Evolutionary conservation across 129 eudicot genomes (phyloP).

Genomic region (Artemisia tridentata): DNA sequence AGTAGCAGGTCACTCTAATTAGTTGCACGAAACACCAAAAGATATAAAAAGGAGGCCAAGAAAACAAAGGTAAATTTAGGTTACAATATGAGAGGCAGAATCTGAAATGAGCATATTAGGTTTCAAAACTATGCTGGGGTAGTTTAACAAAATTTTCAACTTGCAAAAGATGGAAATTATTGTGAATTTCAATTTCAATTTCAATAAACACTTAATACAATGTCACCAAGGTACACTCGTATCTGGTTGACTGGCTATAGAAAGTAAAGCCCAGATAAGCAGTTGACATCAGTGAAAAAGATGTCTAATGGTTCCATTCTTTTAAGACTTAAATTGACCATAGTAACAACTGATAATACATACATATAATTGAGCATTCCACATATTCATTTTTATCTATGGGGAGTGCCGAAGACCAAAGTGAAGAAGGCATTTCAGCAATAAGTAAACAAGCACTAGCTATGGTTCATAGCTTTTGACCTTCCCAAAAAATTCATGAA

Average conservation of each 20-base stretch:
- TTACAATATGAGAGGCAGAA: background rate
- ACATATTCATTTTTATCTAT: no score
- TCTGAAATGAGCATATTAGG: conserved; percentile 6
- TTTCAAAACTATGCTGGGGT: background rate
- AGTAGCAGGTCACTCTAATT: conserved; percentile 18
- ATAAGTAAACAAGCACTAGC: no score
- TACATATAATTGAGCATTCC: background rate
- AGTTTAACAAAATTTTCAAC: conserved; percentile 16
- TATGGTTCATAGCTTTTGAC: no score
- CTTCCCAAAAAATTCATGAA: no score
- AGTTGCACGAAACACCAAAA: conserved; percentile 14
- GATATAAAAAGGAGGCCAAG: conserved; percentile 12
- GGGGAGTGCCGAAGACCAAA: background rate
- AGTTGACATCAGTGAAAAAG: background rate
- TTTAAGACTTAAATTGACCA: background rate
- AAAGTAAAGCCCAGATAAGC: background rate
- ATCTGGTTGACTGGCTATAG: background rate
- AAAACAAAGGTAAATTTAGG: conserved; percentile 13
- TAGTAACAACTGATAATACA: conserved; percentile 2
- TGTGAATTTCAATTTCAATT: conserved; percentile 10
- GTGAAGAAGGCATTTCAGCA: no score
- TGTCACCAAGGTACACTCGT: background rate
- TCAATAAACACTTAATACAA: background rate
- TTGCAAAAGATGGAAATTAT: background rate
- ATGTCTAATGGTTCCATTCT: conserved; percentile 2